These are phyloP conservation scores for Capronia coronata DNA, from an alignment of 2,329 filamentous ascomycete genomes.

Conservation along the genomic window DNA sequence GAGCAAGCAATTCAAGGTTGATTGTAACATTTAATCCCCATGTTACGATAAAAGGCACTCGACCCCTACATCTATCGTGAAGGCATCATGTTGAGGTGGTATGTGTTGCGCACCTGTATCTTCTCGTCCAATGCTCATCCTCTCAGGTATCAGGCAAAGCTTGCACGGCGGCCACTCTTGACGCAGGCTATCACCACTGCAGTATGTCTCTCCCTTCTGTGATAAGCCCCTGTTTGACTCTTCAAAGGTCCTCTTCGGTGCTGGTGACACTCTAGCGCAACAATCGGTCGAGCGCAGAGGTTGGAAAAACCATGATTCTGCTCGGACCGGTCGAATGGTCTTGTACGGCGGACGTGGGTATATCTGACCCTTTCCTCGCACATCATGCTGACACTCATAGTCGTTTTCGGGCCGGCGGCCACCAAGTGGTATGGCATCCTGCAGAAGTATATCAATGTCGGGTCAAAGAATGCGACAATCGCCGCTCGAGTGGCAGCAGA, in stretches of 20 bases:
- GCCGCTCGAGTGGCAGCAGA: constrained; percentile 71
- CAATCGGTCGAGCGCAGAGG: constrained; percentile 81
- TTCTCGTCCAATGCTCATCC: constrained; percentile 1
- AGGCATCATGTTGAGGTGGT: constrained; percentile 12
- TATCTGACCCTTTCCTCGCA: not conserved
- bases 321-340: constrained; percentile 44
- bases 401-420: constrained; percentile 78
- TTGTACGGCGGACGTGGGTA: constrained; percentile 44
- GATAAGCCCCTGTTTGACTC: constrained; percentile 4
- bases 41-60: not conserved
- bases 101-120: constrained; percentile 14
- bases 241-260: constrained; percentile 73
- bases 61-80: not conserved
- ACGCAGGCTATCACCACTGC: constrained; percentile 88
- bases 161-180: constrained; percentile 74
- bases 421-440: constrained; percentile 83
- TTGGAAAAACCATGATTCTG: constrained; percentile 63
- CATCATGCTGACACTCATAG: constrained; percentile 38
- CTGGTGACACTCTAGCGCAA: constrained; percentile 85
- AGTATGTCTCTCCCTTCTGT: constrained; percentile 35
- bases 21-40: too few species aligned
- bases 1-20: too few species aligned
- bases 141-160: constrained; percentile 72
- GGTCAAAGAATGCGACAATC: constrained; percentile 61
- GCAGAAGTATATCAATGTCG: constrained; percentile 60